Conservation (phyloP, 1,284 basidiomycete genomes). For the Kalmanozyma brasiliensis region DNA sequence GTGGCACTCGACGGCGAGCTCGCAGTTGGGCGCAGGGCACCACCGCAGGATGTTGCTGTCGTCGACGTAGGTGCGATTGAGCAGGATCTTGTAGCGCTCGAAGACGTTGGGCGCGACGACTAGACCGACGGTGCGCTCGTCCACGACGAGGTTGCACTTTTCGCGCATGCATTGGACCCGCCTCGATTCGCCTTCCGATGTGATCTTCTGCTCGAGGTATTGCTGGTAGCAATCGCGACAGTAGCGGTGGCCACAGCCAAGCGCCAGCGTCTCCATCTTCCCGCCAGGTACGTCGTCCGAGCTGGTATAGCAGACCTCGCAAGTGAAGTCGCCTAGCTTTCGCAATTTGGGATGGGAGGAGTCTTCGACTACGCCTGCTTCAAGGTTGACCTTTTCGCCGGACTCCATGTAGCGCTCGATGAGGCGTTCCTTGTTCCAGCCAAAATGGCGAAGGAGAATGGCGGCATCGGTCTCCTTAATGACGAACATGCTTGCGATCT, state of each 20-base stretch:
- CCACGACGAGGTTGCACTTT: constrained; percentile 81
- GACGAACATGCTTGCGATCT: constrained; percentile 64
- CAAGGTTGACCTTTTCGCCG: constrained; percentile 58
- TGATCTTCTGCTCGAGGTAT: constrained; percentile 86
- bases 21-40: constrained; percentile 79
- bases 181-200: constrained; percentile 85
- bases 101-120: constrained; percentile 67
- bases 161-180: constrained; percentile 91
- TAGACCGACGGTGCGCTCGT: constrained; percentile 61
- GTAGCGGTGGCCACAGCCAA: constrained; percentile 65
- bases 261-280: constrained; percentile 59
- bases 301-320: constrained; percentile 62
- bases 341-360: constrained; percentile 50
- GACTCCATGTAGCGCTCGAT: constrained; percentile 68
- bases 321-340: constrained; percentile 56
- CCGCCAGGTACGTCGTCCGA: constrained; percentile 51
- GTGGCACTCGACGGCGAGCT: constrained; percentile 86
- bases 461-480: constrained; percentile 72
- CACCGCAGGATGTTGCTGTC: constrained; percentile 86
- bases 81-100: constrained; percentile 78
- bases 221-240: constrained; percentile 81
- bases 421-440: constrained; percentile 96
- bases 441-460: constrained; percentile 83
- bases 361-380: constrained; percentile 62
- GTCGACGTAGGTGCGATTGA: constrained; percentile 89